Evolutionary conservation across 768 basidiomycete species (phyloP), one percentile per base, ranked within the genome.

Genomic region (Rhodotorula babjevae): DNA sequence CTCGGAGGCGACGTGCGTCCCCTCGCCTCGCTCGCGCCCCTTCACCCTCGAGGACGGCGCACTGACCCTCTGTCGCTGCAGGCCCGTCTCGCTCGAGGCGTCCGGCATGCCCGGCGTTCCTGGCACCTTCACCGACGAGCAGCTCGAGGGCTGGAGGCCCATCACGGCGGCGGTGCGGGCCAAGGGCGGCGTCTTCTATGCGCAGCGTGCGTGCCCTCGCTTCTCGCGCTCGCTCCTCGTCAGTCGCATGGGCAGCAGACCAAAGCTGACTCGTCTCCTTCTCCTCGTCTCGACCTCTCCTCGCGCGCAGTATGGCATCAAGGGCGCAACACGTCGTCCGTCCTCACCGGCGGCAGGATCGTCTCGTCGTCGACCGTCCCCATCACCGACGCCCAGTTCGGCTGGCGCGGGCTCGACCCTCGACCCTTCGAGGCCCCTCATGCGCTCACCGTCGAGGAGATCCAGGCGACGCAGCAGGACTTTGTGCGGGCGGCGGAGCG

Each of bases 81-180:
- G 78, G 44, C 65, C 78, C 47, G 63, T 80, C 67, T 68, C 79
- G 67, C 65, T 73, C 65, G n/a, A 70, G 68, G 77, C 78, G 65
- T 75, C 70, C 31, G 71, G 72, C 23, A 57, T 68, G n/a, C 52
- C 50, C 10, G 21, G 33, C 33, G 52, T 50, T 1, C 63, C 52
- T 10, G 60, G 59, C 0, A 55, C 53, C 60, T 65, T 27, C 53
- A 57, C 63, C 11, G 50, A 61, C 21, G 69, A 84, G 31, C 90
- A 92, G 73, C 84, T 84, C 47, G 71, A 77, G 0, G 85, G 80
- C 0, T 89, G 87, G 88, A 86, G 85, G 77, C 76, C 83, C 86
- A 78, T 91, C 61, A 83, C 81, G 1, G 84, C 84, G 61, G 82
- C 81, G 3, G 84, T 87, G 15, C 85, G 87, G 73, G 76, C 78